Evolutionary conservation across 331 rosid species (phyloP), one percentile per base, ranked within the genome.

Genomic region (Quercus phellos): DNA sequence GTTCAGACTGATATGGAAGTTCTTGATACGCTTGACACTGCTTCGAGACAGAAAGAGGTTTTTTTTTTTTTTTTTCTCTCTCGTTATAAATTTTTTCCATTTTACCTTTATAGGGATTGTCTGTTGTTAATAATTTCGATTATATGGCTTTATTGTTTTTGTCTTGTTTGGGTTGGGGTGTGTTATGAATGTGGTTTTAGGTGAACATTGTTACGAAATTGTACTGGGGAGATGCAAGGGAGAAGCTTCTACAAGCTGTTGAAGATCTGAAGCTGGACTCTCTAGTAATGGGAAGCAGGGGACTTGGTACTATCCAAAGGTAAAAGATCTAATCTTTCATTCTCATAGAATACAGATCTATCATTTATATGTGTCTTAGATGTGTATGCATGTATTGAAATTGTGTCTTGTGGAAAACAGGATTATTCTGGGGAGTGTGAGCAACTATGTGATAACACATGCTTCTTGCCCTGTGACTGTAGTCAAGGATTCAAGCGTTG

Each of bases 181-280:
- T 46, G 53, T 29, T n/a, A 67, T 54, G 29, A 55, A 80, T 70
- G 34, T 55, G 69, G 60, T 50, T 30, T 70, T 67, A 94, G 98
- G 85, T 84, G 53, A 80, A 14, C 6, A 17, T 92, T 70, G 72
- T 94, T 59, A 70, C 94, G 27, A 94, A 94, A 79, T 50, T 94
- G 54, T 90, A 90, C 70, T 92, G 97, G 97, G 99, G 99, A 30
- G 99, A 94, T 85, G 92, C 97, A 22, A 89, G 99, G 77, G 97
- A 94, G 90, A 94, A 90, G 82, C 86, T 94, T 12, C 70, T 94
- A 60, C 85, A 92, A 8, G 87, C 97, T 2, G 63, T 88, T 75
- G 97, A 90, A 81, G 97, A 92, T 46, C 90, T 94, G 76, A 92
- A 94, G 78, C 82, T 94, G 82, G 92, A 94, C 59, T 80, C 91